Percentiles rank a stretch among this genome's conserved stretches.
Conservation (phyloP, 768 basidiomycete species). For the Cystobasidium ongulense region DNA sequence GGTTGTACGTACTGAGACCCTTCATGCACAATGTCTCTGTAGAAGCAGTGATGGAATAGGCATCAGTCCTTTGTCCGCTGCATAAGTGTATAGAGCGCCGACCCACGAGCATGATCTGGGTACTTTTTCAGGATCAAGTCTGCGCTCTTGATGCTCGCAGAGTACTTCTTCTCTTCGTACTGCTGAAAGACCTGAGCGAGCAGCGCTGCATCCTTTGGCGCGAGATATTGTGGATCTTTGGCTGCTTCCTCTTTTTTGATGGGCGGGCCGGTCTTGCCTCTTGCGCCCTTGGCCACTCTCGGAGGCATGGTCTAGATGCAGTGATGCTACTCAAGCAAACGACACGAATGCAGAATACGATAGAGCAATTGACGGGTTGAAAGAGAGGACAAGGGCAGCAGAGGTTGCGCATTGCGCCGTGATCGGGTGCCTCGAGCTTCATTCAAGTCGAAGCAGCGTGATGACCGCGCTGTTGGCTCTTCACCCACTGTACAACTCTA, state of each 20-base stretch:
- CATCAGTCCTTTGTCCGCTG: slow-evolving; percentile 11
- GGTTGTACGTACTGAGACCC: slow-evolving; percentile 72
- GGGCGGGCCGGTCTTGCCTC: slow-evolving; percentile 26
- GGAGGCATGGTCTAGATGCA: slow-evolving; percentile 2
- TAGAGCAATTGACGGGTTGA: too few relatives aligned
- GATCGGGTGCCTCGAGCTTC: not conserved
- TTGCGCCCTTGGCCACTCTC: slow-evolving; percentile 7
- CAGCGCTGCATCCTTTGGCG: slow-evolving; percentile 23
- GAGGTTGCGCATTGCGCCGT: not conserved
- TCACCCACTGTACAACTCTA: too few relatives aligned
- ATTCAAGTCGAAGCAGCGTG: not conserved
- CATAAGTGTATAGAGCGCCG: not conserved
- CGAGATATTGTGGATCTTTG: slow-evolving; percentile 31
- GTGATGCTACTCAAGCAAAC: not conserved
- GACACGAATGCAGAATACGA: too few relatives aligned
- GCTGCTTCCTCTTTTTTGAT: slow-evolving; percentile 25
- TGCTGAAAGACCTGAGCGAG: slow-evolving; percentile 45
- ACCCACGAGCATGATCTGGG: slow-evolving; percentile 86
- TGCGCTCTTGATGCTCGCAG: slow-evolving; percentile 79
- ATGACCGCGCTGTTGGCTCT: not conserved
- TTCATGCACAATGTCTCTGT: slow-evolving; percentile 95
- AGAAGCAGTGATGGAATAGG: not conserved
- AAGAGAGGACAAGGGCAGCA: not conserved
- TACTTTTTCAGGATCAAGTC: slow-evolving; percentile 91
- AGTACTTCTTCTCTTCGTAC: slow-evolving; percentile 81